These are phyloP conservation scores for Penicillium sp. DNA, from an alignment of 2,329 filamentous ascomycete genomes.

Conservation along the genomic window DNA sequence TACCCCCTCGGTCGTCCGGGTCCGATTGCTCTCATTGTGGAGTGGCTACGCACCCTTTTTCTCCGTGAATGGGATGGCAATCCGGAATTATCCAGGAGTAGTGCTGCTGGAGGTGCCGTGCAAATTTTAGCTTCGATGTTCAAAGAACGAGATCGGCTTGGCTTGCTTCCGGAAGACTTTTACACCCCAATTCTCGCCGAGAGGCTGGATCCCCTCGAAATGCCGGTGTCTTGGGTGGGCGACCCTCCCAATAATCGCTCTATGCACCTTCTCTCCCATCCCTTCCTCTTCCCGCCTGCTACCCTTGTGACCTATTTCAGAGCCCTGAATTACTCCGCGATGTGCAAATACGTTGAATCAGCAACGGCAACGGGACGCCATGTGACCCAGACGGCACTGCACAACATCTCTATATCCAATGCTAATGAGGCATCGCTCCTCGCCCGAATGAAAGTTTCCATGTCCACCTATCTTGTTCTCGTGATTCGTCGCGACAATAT, in stretches of 20 bases:
- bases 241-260: conserved; percentile 56
- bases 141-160: conserved; percentile 62
- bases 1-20: conserved; percentile 16
- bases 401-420: conserved; percentile 45
- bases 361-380: conserved; percentile 48
- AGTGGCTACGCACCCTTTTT: conserved; percentile 58
- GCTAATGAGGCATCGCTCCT: conserved; percentile 59
- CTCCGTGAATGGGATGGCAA: conserved; percentile 75
- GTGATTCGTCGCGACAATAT: conserved; percentile 62
- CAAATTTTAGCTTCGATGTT: conserved; percentile 67
- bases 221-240: conserved; percentile 66
- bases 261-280: conserved; percentile 71
- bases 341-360: conserved; percentile 73
- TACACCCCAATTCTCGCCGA: conserved; percentile 70
- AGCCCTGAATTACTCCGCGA: conserved; percentile 76
- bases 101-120: conserved; percentile 70
- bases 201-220: conserved; percentile 65
- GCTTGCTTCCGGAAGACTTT: conserved; percentile 64
- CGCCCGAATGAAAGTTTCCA: conserved; percentile 59
- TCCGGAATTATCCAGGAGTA: conserved; percentile 62
- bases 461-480: conserved; percentile 65
- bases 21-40: conserved; percentile 33
- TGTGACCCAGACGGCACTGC: conserved; percentile 42
- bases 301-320: conserved; percentile 78
- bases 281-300: conserved; percentile 69